Base-by-base conservation (phyloP, 2,329 filamentous ascomycete species). In the Cercospora sp. region DNA sequence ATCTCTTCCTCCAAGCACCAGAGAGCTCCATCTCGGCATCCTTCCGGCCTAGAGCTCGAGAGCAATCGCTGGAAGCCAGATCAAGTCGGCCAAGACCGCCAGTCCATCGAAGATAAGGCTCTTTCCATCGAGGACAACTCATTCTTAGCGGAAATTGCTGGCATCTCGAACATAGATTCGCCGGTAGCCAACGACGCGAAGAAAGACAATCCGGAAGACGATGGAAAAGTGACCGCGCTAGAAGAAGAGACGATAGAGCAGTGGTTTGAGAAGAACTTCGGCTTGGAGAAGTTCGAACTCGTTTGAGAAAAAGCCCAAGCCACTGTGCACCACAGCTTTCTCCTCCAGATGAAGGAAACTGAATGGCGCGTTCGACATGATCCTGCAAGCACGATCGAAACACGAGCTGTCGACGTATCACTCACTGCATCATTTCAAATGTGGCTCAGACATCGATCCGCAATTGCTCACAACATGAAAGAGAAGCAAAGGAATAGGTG, bases 181-280 rank as follows among this genome's bases (percentile, higher is more conserved):
- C 20, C 18, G 2, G 30, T 10, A 2, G 55, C 30, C 0, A 26
- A n/a, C 23, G 48, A 55, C 1, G 48, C 48, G 23, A 5, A 28
- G 20, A 55, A 5, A 1, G 23, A 7, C 4, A 23, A 13, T 1
- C 3, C 10, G 23, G 2, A 53, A 7, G 48, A 6, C 1, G 12
- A 16, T 5, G 3, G 3, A 5, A 23, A 53, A 6, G 48, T 1
- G 1, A 28, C 20, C 16, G 5, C 1, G 12, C 20, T 20, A 16
- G 20, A 55, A 9, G 67, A 67, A 8, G 68, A 73, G 33, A 68
- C 69, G 8, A 16, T 73, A 2, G 51, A 68, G 36, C 69, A 68
- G 42, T 76, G 73, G 75, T 77, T 76, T 63, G 69, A 71, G 48
- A 67, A 68, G n/a, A 70, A 76, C 18, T 71, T 76, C 40, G 76